phyloP scores from a whole-genome alignment of 2,329 filamentous ascomycete genomes.

The Penicillium psychrosexuale region DNA sequence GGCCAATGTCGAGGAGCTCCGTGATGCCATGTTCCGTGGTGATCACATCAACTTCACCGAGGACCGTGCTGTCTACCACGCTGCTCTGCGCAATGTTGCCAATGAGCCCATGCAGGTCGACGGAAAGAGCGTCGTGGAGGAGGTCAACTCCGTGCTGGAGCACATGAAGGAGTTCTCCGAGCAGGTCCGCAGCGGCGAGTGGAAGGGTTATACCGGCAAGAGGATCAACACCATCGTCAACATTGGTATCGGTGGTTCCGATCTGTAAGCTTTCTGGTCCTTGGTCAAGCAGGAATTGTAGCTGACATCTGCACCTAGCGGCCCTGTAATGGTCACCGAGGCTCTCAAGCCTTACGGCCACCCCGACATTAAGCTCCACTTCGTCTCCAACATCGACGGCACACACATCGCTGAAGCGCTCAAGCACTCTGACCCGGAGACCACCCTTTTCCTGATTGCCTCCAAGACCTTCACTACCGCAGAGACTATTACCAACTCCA shows the following conservation, averaged over 20 bases:
- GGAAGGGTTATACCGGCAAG: constrained; percentile 98
- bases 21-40: constrained; percentile 95
- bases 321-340: constrained; percentile 98
- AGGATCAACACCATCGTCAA: constrained; percentile 96
- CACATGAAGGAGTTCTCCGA: constrained; percentile 99
- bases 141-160: constrained; percentile 82
- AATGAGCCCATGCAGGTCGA: constrained; percentile 81
- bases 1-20: constrained; percentile 85
- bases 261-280: constrained; percentile 67
- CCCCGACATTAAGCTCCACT: constrained; percentile 83
- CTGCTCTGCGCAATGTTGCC: constrained; percentile 84
- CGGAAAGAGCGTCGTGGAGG: constrained; percentile 89
- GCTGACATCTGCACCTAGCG: constrained; percentile 52
- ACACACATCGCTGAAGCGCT: constrained; percentile 96
- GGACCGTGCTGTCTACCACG: constrained; percentile 91
- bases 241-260: constrained; percentile 95
- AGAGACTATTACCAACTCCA: constrained; percentile 95
- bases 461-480: constrained; percentile 99
- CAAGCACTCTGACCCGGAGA: constrained; percentile 85
- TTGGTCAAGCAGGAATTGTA: not conserved
- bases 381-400: constrained; percentile 99
- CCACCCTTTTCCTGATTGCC: constrained; percentile 95
- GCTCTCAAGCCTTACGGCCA: constrained; percentile 93
- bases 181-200: constrained; percentile 87
- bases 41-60: constrained; percentile 99